phyloP scores from a whole-genome alignment of 768 basidiomycete species.

The Chalciporus sphaerocephalus region DNA sequence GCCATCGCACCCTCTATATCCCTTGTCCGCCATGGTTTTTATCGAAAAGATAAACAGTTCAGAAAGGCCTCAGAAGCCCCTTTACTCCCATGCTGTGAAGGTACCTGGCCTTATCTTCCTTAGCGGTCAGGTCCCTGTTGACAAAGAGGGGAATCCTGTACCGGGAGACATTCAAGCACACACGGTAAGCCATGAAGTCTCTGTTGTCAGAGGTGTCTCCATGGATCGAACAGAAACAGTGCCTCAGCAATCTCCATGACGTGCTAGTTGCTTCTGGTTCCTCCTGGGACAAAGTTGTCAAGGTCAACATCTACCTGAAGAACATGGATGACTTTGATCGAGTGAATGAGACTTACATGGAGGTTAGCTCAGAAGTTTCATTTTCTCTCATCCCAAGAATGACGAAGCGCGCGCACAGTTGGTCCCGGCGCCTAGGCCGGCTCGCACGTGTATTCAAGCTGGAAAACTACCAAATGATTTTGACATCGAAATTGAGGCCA shows the following conservation, averaged over 20 bases:
- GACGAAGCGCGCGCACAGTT: slow-evolving; percentile 27
- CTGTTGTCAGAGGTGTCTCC: background rate
- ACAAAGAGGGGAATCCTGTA: slow-evolving; percentile 45
- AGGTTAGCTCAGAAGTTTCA: slow-evolving; percentile 31
- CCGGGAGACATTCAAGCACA: slow-evolving; percentile 56
- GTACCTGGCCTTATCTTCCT: slow-evolving; percentile 56
- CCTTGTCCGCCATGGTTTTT: slow-evolving; percentile 35
- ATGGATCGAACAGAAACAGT: slow-evolving; percentile 42
- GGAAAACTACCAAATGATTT: slow-evolving; percentile 65
- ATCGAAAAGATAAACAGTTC: slow-evolving; percentile 53
- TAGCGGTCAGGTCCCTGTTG: slow-evolving; percentile 56
- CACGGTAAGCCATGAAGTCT: slow-evolving; percentile 38
- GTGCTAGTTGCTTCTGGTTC: slow-evolving; percentile 52
- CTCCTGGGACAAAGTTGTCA: slow-evolving; percentile 55
- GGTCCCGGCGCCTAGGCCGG: slow-evolving; percentile 58
- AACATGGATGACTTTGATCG: slow-evolving; percentile 52
- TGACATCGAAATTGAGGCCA: slow-evolving; percentile 69
- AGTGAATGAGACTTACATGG: slow-evolving; percentile 57
- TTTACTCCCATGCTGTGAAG: slow-evolving; percentile 48
- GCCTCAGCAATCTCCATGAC: slow-evolving; percentile 50
- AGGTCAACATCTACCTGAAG: slow-evolving; percentile 59
- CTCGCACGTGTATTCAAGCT: slow-evolving; percentile 73
- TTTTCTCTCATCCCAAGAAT: background rate
- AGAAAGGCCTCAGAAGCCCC: slow-evolving; percentile 34
- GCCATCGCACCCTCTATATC: background rate